Base-by-base conservation (phyloP, 805 yeast genomes). In the Hanseniaspora lindneri region DNA sequence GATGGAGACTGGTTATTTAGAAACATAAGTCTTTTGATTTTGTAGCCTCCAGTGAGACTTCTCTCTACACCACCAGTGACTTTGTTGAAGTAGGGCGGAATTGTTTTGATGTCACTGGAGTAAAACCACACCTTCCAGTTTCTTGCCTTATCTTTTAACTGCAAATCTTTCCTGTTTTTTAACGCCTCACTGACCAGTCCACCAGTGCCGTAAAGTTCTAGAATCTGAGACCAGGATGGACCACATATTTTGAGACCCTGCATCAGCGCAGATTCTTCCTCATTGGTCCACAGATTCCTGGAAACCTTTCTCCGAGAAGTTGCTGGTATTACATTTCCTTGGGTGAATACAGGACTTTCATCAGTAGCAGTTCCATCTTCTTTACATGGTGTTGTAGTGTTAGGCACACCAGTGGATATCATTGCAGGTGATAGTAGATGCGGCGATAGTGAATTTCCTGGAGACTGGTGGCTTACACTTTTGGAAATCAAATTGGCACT, bases 111-210 rank as follows among this genome's bases (percentile, higher is more conserved):
- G 1, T 83, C 83, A 44, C 79, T 74, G 58, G 86, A 83, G 51
- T 87, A 66, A 60, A 81, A 86, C 54, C 80, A 79, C 75, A 88
- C 75, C 61, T 92, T 92, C 86, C 96, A 83, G 60, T 92, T 92
- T 55, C 98, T 74, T 0, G 97, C 97, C 61, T 92, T 92, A 61
- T 92, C 98, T 63, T 92, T 92, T 51, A 92, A 71, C 61, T 92
- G 98, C 16, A 89, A 85, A 58, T 87, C 94, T 3, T 83, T 80
- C 60, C 98, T 71, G 60, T 86, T 83, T 63, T 86, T 89, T 55
- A 92, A 70, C 1, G 79, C 76, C 61, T 92, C 97, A 35, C 80
- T 77, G 23, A 82, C 72, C 40, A 80, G 73, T 3, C 98, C 98
- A 8, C 97, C 97, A 3, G 95, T 83, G 1, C 98, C 98, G 61